Percentiles rank a stretch among this genome's conserved stretches.
phyloP scores from a whole-genome alignment of 306 rosid genomes.

The Trifolium subterraneum region DNA sequence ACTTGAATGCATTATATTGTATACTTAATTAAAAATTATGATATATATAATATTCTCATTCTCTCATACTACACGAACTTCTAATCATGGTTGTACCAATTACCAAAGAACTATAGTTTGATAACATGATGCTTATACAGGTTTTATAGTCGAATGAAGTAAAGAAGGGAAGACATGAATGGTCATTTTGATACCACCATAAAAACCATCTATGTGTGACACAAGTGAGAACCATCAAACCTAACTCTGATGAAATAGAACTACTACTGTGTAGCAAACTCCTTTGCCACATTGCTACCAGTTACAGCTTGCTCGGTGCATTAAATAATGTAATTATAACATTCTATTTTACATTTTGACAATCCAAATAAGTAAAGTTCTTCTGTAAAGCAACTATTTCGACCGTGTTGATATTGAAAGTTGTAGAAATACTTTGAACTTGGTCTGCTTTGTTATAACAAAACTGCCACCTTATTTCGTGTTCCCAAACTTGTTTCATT shows the following conservation, averaged over 20 bases:
- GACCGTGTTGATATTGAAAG: background rate
- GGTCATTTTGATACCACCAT: constrained; percentile 4
- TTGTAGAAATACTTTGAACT: background rate
- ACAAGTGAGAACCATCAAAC: background rate
- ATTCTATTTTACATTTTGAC: background rate
- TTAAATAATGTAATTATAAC: background rate
- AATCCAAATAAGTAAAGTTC: background rate
- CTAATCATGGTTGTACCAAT: background rate
- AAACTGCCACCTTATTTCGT: background rate
- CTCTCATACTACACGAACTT: background rate
- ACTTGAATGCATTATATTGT: background rate
- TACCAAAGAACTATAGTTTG: background rate
- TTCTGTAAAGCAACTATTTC: background rate
- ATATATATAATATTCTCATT: background rate
- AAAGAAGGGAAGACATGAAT: constrained; percentile 16
- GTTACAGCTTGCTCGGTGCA: background rate
- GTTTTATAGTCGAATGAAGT: background rate
- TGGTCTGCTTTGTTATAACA: background rate
- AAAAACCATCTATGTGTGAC: too few relatives aligned
- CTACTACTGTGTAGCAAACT: background rate
- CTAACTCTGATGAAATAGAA: background rate
- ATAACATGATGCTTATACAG: background rate
- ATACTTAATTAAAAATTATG: background rate
- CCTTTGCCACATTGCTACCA: constrained; percentile 29
- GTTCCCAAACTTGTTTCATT: background rate